Evolutionary conservation across 495 filamentous ascomycete genomes (phyloP).

Genomic region (Penicillium desertorum): DNA sequence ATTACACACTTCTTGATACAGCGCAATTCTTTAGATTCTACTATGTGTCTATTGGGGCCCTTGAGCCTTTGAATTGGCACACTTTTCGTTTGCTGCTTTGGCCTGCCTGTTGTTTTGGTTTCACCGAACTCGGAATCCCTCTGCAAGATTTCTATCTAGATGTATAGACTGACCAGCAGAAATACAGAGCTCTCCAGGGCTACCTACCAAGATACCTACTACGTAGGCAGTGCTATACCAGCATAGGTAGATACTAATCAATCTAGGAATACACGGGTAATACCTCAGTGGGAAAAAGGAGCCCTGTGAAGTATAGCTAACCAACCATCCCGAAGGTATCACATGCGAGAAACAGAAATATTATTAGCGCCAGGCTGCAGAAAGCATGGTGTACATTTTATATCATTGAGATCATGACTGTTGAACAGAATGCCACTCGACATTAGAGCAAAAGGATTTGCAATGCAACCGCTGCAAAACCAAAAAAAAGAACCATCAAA

Average conservation of each 20-base stretch:
- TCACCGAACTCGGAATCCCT: neutral
- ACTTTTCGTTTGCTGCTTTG: neutral
- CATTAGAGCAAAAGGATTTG: conserved; percentile 27
- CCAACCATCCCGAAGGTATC: neutral
- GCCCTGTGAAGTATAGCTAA: neutral
- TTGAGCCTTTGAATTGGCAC: neutral
- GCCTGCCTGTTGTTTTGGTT: neutral
- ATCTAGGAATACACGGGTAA: neutral
- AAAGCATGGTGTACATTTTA: conserved; percentile 33
- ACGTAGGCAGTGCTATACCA: neutral
- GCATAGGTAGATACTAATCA: neutral
- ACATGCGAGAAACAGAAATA: neutral
- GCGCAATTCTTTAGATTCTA: neutral
- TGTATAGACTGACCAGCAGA: neutral
- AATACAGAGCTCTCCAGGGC: neutral
- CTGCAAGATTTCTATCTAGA: neutral
- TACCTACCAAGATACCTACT: neutral
- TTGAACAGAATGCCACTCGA: conserved; percentile 40
- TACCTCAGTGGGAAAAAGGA: neutral
- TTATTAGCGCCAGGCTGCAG: conserved; percentile 16
- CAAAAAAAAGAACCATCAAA: conserved; percentile 18
- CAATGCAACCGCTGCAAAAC: conserved; percentile 29
- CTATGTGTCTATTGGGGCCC: neutral
- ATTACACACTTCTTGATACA: conserved; percentile 17
- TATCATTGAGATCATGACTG: conserved; percentile 45